Conservation (phyloP, 352 stramenopile genomes). For the Phytophthora tentaculata region DNA sequence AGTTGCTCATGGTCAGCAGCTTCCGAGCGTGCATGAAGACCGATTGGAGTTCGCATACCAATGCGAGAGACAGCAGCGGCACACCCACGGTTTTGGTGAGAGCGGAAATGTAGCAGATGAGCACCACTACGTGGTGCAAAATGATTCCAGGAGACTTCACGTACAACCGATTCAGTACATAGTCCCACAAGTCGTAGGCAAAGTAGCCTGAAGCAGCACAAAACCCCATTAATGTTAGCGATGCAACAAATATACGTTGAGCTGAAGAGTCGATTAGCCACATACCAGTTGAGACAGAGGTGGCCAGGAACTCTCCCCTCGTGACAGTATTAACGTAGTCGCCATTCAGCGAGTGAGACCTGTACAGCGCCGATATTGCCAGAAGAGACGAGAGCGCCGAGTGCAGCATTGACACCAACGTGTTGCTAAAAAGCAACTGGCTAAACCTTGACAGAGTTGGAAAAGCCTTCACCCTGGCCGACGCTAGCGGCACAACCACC, state of each 20-base stretch:
- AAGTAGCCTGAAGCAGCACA: slow-evolving; percentile 65
- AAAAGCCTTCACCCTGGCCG: slow-evolving; percentile 53
- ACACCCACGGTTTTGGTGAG: slow-evolving; percentile 77
- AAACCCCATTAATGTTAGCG: slow-evolving; percentile 1
- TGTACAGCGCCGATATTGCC: slow-evolving; percentile 52
- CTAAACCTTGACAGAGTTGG: slow-evolving; percentile 45
- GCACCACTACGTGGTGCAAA: slow-evolving; percentile 76
- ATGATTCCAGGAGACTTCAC: slow-evolving; percentile 76
- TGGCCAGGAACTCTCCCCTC: slow-evolving; percentile 55
- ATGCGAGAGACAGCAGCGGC: slow-evolving; percentile 70
- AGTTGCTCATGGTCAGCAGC: slow-evolving; percentile 73
- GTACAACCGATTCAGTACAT: slow-evolving; percentile 73
- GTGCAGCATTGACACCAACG: slow-evolving; percentile 75
- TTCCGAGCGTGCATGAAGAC: slow-evolving; percentile 80
- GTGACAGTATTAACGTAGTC: slow-evolving; percentile 53
- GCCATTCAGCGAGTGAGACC: slow-evolving; percentile 55
- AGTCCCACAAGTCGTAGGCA: slow-evolving; percentile 85
- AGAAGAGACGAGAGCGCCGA: slow-evolving; percentile 65
- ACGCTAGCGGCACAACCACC: slow-evolving; percentile 41
- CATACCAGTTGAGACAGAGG: slow-evolving; percentile 67
- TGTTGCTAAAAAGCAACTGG: slow-evolving; percentile 77
- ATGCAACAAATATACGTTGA: not conserved
- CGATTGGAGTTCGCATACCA: slow-evolving; percentile 83
- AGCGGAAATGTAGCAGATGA: slow-evolving; percentile 83
- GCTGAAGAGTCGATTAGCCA: not conserved